These are phyloP conservation scores for Rubroboletus satanas DNA, from an alignment of 768 basidiomycete species.

Conservation along the genomic window DNA sequence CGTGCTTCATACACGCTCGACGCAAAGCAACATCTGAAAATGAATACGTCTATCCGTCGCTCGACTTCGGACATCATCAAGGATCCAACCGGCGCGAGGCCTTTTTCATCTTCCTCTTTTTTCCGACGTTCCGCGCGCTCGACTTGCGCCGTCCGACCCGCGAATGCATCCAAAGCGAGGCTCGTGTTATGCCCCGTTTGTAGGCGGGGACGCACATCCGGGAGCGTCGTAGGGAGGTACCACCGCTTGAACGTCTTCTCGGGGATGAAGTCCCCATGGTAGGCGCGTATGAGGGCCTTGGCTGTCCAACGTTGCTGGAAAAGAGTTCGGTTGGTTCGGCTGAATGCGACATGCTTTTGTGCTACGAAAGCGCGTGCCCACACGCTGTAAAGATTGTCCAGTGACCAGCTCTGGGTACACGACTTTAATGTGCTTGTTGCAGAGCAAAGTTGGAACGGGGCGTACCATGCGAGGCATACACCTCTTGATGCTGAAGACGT, in stretches of 20 bases:
- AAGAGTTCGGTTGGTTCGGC: slow-evolving; percentile 52
- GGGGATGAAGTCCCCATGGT: slow-evolving; percentile 93
- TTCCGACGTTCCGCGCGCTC: slow-evolving; percentile 43
- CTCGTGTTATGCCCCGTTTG: slow-evolving; percentile 36
- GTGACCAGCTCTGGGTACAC: slow-evolving; percentile 75
- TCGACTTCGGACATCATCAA: slow-evolving; percentile 97
- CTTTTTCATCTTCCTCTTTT: slow-evolving; percentile 53
- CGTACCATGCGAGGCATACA: slow-evolving; percentile 79
- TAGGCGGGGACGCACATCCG: slow-evolving; percentile 70
- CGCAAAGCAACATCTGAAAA: slow-evolving; percentile 87
- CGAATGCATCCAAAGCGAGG: slow-evolving; percentile 52
- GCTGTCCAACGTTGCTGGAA: slow-evolving; percentile 92
- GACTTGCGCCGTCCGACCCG: slow-evolving; percentile 44
- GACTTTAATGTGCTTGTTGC: slow-evolving; percentile 3
- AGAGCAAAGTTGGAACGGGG: neutral
- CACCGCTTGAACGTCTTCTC: slow-evolving; percentile 93
- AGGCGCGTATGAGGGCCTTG: slow-evolving; percentile 83
- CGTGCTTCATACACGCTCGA: slow-evolving; percentile 89
- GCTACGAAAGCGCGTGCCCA: slow-evolving; percentile 68
- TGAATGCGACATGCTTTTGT: slow-evolving; percentile 50
- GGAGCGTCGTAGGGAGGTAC: slow-evolving; percentile 86
- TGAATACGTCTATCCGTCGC: slow-evolving; percentile 85
- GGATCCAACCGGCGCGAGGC: slow-evolving; percentile 86
- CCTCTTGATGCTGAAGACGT: slow-evolving; percentile 42
- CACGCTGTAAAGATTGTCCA: slow-evolving; percentile 86